These are phyloP conservation scores for Clavispora santaluciae DNA, from an alignment of 805 yeast species.

Conservation along the genomic window DNA sequence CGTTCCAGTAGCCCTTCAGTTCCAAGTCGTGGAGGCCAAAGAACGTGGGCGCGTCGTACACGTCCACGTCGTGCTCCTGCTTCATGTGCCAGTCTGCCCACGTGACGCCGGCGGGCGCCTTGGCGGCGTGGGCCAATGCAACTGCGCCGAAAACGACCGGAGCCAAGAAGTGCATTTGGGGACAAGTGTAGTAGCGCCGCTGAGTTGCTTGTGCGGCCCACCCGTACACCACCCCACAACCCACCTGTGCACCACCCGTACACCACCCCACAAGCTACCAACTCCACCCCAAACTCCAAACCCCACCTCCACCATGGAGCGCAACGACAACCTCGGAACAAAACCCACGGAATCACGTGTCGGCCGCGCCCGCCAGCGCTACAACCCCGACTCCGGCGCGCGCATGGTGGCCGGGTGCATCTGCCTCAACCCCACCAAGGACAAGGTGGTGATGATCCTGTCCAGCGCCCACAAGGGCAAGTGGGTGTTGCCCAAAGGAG, in stretches of 20 bases:
- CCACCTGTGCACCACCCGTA: not conserved
- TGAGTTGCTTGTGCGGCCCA: too few species aligned
- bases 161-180: not conserved
- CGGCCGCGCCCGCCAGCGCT: slow-evolving; percentile 57
- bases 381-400: slow-evolving; percentile 62
- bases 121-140: not conserved
- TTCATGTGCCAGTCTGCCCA: slow-evolving; percentile 93
- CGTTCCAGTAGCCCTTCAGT: slow-evolving; percentile 51
- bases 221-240: not conserved
- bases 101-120: slow-evolving; percentile 33
- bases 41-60: slow-evolving; percentile 68
- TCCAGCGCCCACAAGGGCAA: slow-evolving; percentile 62
- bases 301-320: not conserved
- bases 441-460: slow-evolving; percentile 70
- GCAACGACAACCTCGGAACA: slow-evolving; percentile 8
- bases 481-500: slow-evolving; percentile 96
- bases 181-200: too few species aligned
- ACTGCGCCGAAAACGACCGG: not conserved
- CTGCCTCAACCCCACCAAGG: slow-evolving; percentile 53
- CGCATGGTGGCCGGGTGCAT: slow-evolving; percentile 92
- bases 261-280: not conserved
- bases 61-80: slow-evolving; percentile 76
- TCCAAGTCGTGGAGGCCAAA: slow-evolving; percentile 76
- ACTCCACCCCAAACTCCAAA: not conserved
- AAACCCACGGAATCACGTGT: slow-evolving; percentile 29